Evolutionary conservation across 768 basidiomycete genomes (phyloP).

Genomic region (Naganishia antarctica): DNA sequence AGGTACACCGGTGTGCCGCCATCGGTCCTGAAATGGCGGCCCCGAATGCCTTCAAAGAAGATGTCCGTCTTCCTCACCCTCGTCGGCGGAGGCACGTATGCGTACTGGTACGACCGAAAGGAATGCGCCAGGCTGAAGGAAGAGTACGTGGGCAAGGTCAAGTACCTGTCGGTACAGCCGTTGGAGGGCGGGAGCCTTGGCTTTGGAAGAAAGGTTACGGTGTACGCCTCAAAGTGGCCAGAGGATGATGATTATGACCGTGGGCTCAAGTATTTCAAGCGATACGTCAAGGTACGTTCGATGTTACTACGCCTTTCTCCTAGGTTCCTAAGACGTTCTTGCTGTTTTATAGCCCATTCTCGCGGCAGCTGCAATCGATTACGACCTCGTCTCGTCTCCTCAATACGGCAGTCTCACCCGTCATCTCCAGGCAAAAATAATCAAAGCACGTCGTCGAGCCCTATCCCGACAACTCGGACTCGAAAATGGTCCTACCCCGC

Average conservation of each 20-base stretch:
- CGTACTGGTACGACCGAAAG: slow-evolving; percentile 79
- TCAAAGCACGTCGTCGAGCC: slow-evolving; percentile 63
- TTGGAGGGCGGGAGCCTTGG: slow-evolving; percentile 58
- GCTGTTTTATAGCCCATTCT: slow-evolving; percentile 67
- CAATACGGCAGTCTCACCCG: slow-evolving; percentile 79
- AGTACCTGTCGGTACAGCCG: slow-evolving; percentile 66
- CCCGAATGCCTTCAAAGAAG: slow-evolving; percentile 81
- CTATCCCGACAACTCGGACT: slow-evolving; percentile 39
- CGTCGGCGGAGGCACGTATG: slow-evolving; percentile 64
- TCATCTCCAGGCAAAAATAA: slow-evolving; percentile 66
- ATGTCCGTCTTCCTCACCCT: slow-evolving; percentile 83
- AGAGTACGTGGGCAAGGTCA: slow-evolving; percentile 73
- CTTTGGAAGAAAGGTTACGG: slow-evolving; percentile 70
- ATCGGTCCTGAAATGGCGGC: slow-evolving; percentile 77
- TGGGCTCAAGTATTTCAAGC: slow-evolving; percentile 80
- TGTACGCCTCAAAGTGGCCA: slow-evolving; percentile 86
- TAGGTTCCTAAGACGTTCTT: neutral
- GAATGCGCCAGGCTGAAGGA: slow-evolving; percentile 72
- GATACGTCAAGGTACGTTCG: slow-evolving; percentile 81
- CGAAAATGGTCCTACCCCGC: slow-evolving; percentile 48
- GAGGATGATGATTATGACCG: slow-evolving; percentile 89
- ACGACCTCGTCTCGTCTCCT: slow-evolving; percentile 72
- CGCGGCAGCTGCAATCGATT: slow-evolving; percentile 91
- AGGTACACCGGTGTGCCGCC: slow-evolving; percentile 58
- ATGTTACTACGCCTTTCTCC: neutral